Conservation (phyloP, 106 monocot species). For the Dactylorhiza incarnata region DNA sequence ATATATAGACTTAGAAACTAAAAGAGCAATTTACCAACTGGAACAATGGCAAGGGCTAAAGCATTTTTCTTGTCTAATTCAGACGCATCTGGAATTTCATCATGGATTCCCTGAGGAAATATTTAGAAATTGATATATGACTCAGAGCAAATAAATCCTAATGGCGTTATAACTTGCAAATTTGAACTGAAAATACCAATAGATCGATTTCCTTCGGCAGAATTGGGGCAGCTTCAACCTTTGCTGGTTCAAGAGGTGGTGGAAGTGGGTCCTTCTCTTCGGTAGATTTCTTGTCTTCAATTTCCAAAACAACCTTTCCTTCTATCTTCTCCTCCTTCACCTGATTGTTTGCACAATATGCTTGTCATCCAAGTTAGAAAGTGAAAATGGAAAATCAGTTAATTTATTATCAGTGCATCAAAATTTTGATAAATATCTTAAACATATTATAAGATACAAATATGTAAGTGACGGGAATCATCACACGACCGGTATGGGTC, state of each 20-base stretch:
- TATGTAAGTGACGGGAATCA: too few relatives aligned
- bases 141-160: neutral
- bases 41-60: slow-evolving; percentile 87
- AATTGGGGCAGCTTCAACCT: neutral
- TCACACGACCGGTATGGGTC: too few relatives aligned
- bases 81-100: slow-evolving; percentile 13
- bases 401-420: neutral
- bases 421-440: too few relatives aligned
- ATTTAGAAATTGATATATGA: neutral
- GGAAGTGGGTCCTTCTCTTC: slow-evolving; percentile 3
- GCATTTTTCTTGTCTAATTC: slow-evolving; percentile 82
- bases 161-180: neutral
- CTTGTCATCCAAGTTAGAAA: neutral
- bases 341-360: slow-evolving; percentile 8
- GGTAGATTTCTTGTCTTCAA: slow-evolving; percentile 27
- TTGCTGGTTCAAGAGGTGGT: slow-evolving; percentile 11
- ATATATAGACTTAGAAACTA: neutral
- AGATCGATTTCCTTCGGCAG: slow-evolving; percentile 22
- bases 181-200: slow-evolving; percentile 21
- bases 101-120: neutral
- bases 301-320: slow-evolving; percentile 19
- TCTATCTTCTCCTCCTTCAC: slow-evolving; percentile 12
- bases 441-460: too few relatives aligned
- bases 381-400: neutral
- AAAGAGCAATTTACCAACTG: slow-evolving; percentile 51